Evolutionary conservation across 352 stramenopile genomes (phyloP), one percentile per base, ranked within the genome.

Genomic region (Phytophthora ohioensis): DNA sequence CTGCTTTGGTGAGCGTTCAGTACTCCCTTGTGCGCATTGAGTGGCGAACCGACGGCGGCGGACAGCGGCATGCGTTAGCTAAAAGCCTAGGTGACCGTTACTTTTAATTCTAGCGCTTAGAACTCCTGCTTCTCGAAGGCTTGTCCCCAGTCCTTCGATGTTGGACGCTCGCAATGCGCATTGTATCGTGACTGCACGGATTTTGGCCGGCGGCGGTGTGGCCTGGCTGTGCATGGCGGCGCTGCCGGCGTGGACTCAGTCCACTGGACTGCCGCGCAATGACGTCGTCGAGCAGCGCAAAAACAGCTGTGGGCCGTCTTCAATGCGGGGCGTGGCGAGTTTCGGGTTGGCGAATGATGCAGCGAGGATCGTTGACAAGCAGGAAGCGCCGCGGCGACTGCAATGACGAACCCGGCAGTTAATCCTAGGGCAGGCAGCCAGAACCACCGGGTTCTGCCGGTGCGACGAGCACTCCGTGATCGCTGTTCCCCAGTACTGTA

Each of bases 281-380:
- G 67, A 75, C 67, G 67, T 75, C 67, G 65, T 58, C 49, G 57
- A 27, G 65, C 48, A 63, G 66, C 66, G 34, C 36, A 62, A 34
- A 74, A 74, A 71, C 61, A 71, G 62, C 61, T 27, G 67, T 17
- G 4, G 5, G n/a, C 6, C 17, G 62, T 46, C 49, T 60, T 64
- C 63, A 64, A 54, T 49, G 56, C 67, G 42, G 43, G 35, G 43
- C 38, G 52, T 69, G 59, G 66, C 48, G 62, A 59, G 55, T 67
- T 67, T 75, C 15, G 52, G 55, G 48, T 56, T 54, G 58, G 30
- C 17, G 36, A 47, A 77, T 81, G 76, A 83, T 83, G 76, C 67
- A 62, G 51, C 39, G 32, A 53, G 39, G 10, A 35, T 36, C 51
- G 11, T 58, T 72, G 64, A 67, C 58, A 45, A 35, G 31, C 45